These are phyloP conservation scores for Byssoonygena ceratinophila DNA, from an alignment of 2,329 filamentous ascomycete species.

Conservation along the genomic window DNA sequence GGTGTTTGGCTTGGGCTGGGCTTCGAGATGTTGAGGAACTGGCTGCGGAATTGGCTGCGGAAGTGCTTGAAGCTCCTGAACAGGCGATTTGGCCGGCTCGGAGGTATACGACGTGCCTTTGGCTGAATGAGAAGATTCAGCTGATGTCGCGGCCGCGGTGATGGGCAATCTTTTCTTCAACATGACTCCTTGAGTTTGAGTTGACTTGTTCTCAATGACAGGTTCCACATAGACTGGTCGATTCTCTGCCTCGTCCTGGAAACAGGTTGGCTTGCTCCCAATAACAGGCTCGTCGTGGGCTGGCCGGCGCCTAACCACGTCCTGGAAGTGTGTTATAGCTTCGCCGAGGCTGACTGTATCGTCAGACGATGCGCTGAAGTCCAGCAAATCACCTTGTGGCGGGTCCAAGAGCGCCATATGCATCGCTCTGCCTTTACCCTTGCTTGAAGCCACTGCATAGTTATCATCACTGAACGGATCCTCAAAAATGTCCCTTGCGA, in stretches of 20 bases:
- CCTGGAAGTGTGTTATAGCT: conserved; percentile 2
- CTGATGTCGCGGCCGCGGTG: neutral
- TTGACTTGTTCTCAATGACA: neutral
- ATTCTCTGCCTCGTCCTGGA: neutral
- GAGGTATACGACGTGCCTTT: neutral
- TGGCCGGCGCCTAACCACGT: neutral
- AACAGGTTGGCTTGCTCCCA: neutral
- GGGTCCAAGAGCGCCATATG: neutral
- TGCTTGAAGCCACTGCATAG: neutral
- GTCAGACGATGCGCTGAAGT: neutral
- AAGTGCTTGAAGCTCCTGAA: neutral
- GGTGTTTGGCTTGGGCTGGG: neutral
- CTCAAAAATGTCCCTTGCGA: neutral
- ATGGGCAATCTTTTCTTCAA: conserved; percentile 1
- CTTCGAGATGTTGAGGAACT: neutral
- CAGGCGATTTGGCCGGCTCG: neutral
- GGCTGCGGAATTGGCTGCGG: neutral
- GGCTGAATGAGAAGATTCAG: neutral
- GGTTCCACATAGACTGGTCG: neutral
- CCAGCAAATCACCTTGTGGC: neutral
- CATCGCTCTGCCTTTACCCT: neutral
- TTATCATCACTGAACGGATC: neutral
- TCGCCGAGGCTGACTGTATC: neutral
- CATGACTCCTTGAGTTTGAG: neutral
- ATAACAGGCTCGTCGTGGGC: neutral